A percentile compares a stretch with the other conserved stretches of the same genome.
Evolutionary conservation across 1,284 basidiomycete genomes (phyloP).

Genomic region (Sanghuangporus baumii): DNA sequence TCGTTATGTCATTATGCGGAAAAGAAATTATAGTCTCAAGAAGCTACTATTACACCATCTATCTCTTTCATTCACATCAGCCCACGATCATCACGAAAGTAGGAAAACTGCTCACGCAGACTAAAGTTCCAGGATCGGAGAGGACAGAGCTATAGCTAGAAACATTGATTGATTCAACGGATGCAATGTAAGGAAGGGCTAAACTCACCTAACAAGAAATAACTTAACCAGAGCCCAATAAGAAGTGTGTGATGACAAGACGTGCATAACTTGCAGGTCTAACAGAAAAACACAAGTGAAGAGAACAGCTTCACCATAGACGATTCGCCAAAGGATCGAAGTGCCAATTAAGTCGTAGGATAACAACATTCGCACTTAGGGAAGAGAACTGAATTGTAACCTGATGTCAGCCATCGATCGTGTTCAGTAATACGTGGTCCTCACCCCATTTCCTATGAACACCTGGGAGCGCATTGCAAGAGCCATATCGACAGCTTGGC

Average conservation of each 20-base stretch:
- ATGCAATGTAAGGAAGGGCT: too few species aligned
- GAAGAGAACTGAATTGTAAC: slow-evolving; percentile 24
- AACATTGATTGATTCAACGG: too few species aligned
- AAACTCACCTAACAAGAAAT: too few species aligned
- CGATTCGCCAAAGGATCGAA: slow-evolving; percentile 2
- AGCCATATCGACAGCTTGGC: slow-evolving; percentile 35
- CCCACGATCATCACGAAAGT: neutral
- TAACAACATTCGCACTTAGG: slow-evolving; percentile 25
- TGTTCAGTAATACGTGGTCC: slow-evolving; percentile 8
- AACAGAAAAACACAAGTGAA: neutral
- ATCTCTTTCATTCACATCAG: neutral
- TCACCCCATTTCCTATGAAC: slow-evolving; percentile 40
- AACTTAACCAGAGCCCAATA: neutral
- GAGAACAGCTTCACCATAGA: neutral
- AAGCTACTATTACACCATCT: neutral
- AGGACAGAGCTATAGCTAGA: neutral
- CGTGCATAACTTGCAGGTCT: neutral
- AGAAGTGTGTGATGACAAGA: neutral
- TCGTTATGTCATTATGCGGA: neutral
- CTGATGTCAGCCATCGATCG: neutral
- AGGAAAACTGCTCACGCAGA: neutral
- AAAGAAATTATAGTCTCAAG: neutral
- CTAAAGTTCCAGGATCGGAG: neutral
- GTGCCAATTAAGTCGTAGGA: slow-evolving; percentile 21
- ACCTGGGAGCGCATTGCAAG: slow-evolving; percentile 34